phyloP scores from a whole-genome alignment of 2,329 filamentous ascomycete genomes.

The Calonectria pauciramosa region DNA sequence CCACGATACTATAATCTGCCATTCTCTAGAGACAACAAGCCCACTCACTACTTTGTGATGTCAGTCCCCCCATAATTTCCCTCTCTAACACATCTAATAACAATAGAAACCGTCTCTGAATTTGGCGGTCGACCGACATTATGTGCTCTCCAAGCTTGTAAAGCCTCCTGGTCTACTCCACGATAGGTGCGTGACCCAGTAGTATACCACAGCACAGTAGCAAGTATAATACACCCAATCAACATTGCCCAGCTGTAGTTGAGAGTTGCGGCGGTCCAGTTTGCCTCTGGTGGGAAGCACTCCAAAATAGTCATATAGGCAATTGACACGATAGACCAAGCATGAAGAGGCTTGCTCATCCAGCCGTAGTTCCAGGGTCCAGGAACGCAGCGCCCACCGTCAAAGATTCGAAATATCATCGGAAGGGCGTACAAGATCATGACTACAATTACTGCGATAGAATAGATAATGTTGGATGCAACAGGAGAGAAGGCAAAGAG shows the following conservation, averaged over 20 bases:
- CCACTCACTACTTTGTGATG: too few relatives aligned
- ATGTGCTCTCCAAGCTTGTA: not conserved
- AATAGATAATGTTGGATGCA: not conserved
- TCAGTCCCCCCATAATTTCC: too few relatives aligned
- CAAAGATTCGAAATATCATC: not conserved
- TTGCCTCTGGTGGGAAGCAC: not conserved
- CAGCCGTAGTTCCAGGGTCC: not conserved
- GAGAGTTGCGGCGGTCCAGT: not conserved
- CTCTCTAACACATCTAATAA: too few relatives aligned
- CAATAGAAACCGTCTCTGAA: too few relatives aligned
- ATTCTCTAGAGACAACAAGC: too few relatives aligned
- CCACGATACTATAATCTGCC: too few relatives aligned
- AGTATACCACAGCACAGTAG: not conserved
- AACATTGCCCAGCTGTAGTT: not conserved
- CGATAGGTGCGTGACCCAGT: not conserved
- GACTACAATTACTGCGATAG: not conserved
- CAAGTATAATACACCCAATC: not conserved
- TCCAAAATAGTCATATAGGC: not conserved
- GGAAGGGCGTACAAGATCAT: not conserved
- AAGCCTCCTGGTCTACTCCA: not conserved
- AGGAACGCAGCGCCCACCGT: not conserved
- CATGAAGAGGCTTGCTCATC: not conserved
- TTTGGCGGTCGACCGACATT: too few relatives aligned
- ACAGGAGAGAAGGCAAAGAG: slow-evolving; percentile 31
- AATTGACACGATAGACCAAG: not conserved